Evolutionary conservation across 2,329 filamentous ascomycete species (phyloP).

Genomic region (Nemania sp.): DNA sequence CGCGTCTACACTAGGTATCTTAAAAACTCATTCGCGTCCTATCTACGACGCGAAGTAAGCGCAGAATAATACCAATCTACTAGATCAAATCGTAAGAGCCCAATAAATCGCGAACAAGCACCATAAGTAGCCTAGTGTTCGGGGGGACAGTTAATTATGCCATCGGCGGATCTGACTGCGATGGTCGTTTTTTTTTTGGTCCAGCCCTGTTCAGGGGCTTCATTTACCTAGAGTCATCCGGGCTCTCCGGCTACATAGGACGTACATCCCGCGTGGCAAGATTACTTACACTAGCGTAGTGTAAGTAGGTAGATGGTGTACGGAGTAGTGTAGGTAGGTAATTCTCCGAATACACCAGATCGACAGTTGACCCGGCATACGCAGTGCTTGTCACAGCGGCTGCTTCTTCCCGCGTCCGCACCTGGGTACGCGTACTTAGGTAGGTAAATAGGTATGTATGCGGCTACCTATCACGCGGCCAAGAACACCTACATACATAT

Average conservation of each 20-base stretch:
- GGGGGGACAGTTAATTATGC: background rate
- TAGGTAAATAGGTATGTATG: background rate
- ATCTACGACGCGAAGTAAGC: background rate
- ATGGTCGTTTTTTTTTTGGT: background rate
- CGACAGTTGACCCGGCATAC: slow-evolving; percentile 12
- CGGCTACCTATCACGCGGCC: background rate
- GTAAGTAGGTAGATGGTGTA: background rate
- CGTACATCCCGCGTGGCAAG: background rate
- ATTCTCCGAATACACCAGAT: slow-evolving; percentile 28
- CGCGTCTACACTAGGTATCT: too few relatives aligned
- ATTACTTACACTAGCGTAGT: background rate
- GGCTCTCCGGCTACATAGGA: slow-evolving; percentile 15
- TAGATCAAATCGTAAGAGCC: background rate
- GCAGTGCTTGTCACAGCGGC: background rate
- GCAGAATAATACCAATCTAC: background rate
- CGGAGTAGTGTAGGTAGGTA: too few relatives aligned
- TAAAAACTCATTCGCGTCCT: background rate
- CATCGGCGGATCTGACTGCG: background rate
- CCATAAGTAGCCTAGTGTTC: background rate
- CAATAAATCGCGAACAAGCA: background rate
- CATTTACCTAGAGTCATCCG: slow-evolving; percentile 17
- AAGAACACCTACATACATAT: background rate
- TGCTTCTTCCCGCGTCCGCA: slow-evolving; percentile 6
- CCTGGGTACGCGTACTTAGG: background rate
- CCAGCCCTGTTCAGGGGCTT: slow-evolving; percentile 26